These are phyloP conservation scores for Auriscalpium vulgare DNA, from an alignment of 768 basidiomycete genomes.

Conservation along the genomic window DNA sequence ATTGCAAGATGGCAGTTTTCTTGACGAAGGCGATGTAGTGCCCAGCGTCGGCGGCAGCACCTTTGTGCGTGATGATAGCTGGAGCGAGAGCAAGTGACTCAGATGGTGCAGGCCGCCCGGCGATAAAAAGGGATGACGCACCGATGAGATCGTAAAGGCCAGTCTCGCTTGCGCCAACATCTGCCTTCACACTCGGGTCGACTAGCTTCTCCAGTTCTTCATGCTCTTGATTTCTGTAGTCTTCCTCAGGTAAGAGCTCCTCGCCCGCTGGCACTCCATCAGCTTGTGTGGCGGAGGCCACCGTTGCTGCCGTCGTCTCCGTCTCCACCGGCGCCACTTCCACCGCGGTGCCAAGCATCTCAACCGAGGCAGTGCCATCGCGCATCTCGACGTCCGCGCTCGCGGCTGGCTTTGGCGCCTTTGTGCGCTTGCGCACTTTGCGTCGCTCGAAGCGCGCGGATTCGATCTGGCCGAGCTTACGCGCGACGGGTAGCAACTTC, in stretches of 20 bases:
- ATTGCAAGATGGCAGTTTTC: slow-evolving; percentile 55
- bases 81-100: neutral
- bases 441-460: slow-evolving; percentile 77
- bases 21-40: slow-evolving; percentile 94
- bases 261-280: slow-evolving; percentile 16
- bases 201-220: slow-evolving; percentile 58
- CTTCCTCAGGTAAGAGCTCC: slow-evolving; percentile 58
- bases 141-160: slow-evolving; percentile 91
- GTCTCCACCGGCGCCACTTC: slow-evolving; percentile 21
- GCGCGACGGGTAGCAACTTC: slow-evolving; percentile 63
- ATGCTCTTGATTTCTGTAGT: slow-evolving; percentile 56
- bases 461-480: slow-evolving; percentile 70
- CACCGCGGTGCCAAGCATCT: neutral
- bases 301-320: slow-evolving; percentile 22
- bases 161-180: slow-evolving; percentile 66
- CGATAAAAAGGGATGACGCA: slow-evolving; percentile 29
- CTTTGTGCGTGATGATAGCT: slow-evolving; percentile 97
- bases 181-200: slow-evolving; percentile 51
- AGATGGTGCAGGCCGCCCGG: neutral
- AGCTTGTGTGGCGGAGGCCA: slow-evolving; percentile 1
- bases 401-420: slow-evolving; percentile 27
- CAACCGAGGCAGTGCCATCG: slow-evolving; percentile 14
- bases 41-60: slow-evolving; percentile 87
- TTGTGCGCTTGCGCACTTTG: slow-evolving; percentile 74
- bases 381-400: slow-evolving; percentile 45